phyloP scores from a whole-genome alignment of 2,329 filamentous ascomycete genomes.

The Ciborinia camelliae region DNA sequence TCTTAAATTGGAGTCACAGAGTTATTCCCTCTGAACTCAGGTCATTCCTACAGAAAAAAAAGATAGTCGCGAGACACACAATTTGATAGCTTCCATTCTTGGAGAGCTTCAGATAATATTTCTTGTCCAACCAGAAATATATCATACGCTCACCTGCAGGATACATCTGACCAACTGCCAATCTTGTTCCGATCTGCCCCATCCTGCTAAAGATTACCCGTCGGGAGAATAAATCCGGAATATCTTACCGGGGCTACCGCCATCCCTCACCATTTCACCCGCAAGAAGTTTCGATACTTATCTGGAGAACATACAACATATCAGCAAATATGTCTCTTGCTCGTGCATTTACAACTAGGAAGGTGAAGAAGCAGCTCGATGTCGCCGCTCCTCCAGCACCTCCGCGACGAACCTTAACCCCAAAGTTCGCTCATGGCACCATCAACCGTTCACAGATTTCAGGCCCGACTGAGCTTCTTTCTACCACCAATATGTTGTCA shows the following conservation, averaged over 20 bases:
- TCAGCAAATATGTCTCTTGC: slow-evolving; percentile 52
- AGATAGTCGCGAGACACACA: background rate
- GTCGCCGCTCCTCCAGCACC: slow-evolving; percentile 22
- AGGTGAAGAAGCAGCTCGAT: slow-evolving; percentile 47
- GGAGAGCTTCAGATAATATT: slow-evolving; percentile 14
- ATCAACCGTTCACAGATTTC: slow-evolving; percentile 69
- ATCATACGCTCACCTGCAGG: slow-evolving; percentile 23
- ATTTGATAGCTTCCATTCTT: background rate
- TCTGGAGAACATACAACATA: slow-evolving; percentile 20
- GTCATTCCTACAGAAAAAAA: slow-evolving; percentile 5
- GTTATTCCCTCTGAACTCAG: slow-evolving; percentile 3
- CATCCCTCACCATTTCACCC: slow-evolving; percentile 25
- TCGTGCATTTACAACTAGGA: slow-evolving; percentile 68
- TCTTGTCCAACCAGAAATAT: slow-evolving; percentile 16
- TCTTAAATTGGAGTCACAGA: background rate
- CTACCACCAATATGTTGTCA: slow-evolving; percentile 93
- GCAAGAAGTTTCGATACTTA: slow-evolving; percentile 14
- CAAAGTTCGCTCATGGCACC: slow-evolving; percentile 30
- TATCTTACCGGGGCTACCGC: slow-evolving; percentile 17
- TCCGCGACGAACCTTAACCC: slow-evolving; percentile 33
- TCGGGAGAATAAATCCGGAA: slow-evolving; percentile 21
- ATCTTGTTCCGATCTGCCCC: slow-evolving; percentile 14
- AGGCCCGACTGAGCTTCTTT: slow-evolving; percentile 77
- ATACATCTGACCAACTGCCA: slow-evolving; percentile 23
- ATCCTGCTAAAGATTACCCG: slow-evolving; percentile 24